Evolutionary conservation across 495 filamentous ascomycete species (phyloP).

Genomic region (Neurospora sp.): DNA sequence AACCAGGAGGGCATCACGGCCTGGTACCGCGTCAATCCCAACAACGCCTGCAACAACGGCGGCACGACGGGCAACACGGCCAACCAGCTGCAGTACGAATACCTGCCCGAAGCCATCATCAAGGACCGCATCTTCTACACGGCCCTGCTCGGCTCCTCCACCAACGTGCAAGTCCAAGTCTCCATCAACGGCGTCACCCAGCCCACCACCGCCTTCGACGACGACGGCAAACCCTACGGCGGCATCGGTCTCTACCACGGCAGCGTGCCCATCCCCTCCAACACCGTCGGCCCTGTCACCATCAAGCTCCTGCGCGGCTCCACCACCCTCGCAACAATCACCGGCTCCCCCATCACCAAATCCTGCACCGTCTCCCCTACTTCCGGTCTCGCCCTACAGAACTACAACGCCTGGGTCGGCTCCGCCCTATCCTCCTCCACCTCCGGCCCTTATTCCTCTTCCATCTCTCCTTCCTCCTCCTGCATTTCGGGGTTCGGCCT

Average conservation of each 20-base stretch:
- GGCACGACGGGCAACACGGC: conserved; percentile 11
- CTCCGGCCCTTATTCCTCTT: background rate
- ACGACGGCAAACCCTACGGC: conserved; percentile 11
- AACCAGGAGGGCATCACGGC: conserved; percentile 37
- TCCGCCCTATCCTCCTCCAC: background rate
- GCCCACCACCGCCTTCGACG: conserved; percentile 15
- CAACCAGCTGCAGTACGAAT: conserved; percentile 2
- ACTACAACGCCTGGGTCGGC: conserved; percentile 7
- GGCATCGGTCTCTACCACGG: conserved; percentile 39
- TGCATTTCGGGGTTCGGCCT: background rate
- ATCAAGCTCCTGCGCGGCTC: conserved; percentile 26
- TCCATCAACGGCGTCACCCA: conserved; percentile 5
- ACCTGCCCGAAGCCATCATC: background rate
- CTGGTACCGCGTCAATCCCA: conserved; percentile 48
- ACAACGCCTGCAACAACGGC: conserved; percentile 16
- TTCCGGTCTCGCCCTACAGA: background rate
- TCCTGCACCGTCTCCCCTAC: background rate
- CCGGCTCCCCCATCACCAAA: background rate
- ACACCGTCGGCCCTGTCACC: too few relatives aligned
- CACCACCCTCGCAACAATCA: background rate
- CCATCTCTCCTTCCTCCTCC: background rate
- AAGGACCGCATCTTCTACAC: conserved; percentile 1
- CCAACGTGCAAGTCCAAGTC: conserved; percentile 1
- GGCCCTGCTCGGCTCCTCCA: background rate
- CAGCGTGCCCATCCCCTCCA: conserved; percentile 29